Percentiles rank a stretch among this genome's conserved stretches.
Conservation (phyloP, 169 alveolate species). For the Babesia bovis region DNA sequence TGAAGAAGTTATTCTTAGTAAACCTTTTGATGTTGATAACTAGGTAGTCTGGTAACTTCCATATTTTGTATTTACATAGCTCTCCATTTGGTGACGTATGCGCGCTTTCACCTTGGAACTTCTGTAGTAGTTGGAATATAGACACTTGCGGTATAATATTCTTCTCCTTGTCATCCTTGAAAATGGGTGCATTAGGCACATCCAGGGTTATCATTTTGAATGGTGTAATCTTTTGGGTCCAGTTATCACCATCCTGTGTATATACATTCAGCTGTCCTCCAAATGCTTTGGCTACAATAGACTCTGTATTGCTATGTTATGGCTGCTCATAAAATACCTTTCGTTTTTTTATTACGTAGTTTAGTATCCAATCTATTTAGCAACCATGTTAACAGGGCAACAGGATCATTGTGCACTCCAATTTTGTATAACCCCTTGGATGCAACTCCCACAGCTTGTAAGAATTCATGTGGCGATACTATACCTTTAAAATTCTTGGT, state of each 20-base stretch:
- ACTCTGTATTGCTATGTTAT: background rate
- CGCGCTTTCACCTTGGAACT: slow-evolving; percentile 93
- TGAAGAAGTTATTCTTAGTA: slow-evolving; percentile 91
- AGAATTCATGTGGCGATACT: slow-evolving; percentile 96
- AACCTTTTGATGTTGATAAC: slow-evolving; percentile 92
- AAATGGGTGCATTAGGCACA: slow-evolving; percentile 90
- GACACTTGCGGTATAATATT: slow-evolving; percentile 90
- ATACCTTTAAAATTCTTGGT: slow-evolving; percentile 95
- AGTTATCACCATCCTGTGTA: slow-evolving; percentile 64
- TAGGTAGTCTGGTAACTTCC: slow-evolving; percentile 88
- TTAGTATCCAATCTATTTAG: slow-evolving; percentile 78
- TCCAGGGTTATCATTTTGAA: slow-evolving; percentile 72
- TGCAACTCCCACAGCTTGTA: slow-evolving; percentile 84
- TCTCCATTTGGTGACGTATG: slow-evolving; percentile 74
- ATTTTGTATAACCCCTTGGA: slow-evolving; percentile 77
- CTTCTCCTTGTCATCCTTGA: slow-evolving; percentile 89
- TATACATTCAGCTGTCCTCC: slow-evolving; percentile 85
- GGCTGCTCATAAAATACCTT: slow-evolving; percentile 7
- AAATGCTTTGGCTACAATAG: slow-evolving; percentile 78
- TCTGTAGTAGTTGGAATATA: slow-evolving; percentile 87
- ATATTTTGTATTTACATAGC: slow-evolving; percentile 60
- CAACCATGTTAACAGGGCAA: slow-evolving; percentile 91
- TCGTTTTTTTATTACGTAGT: slow-evolving; percentile 52
- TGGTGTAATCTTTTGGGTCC: slow-evolving; percentile 57
- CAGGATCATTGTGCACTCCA: slow-evolving; percentile 91